Conservation (phyloP, 1,284 basidiomycete genomes). For the Moniliella sp. region DNA sequence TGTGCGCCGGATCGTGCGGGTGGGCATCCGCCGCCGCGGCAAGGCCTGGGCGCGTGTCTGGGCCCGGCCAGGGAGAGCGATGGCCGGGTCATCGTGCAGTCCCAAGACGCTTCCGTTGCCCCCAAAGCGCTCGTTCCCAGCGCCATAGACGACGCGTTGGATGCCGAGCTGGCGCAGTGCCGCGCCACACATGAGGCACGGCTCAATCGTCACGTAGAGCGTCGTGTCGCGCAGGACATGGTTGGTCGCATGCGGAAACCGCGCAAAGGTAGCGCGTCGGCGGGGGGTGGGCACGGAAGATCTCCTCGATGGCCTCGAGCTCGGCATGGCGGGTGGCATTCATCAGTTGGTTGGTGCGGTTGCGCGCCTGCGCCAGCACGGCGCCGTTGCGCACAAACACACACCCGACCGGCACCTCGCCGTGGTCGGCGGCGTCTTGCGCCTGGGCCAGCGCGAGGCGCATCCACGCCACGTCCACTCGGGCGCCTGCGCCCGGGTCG, state of each 20-base stretch:
- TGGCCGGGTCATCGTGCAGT: constrained; percentile 50
- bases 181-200: constrained; percentile 95
- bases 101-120: constrained; percentile 85
- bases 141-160: constrained; percentile 72
- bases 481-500: too few relatives aligned
- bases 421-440: constrained; percentile 53
- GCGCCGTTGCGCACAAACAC: constrained; percentile 61
- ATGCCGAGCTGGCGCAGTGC: constrained; percentile 84
- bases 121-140: constrained; percentile 85
- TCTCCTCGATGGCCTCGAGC: constrained; percentile 79
- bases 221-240: constrained; percentile 51
- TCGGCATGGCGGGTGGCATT: constrained; percentile 84
- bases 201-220: constrained; percentile 93
- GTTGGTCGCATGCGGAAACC: constrained; percentile 15
- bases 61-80: constrained; percentile 2
- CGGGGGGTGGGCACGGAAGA: constrained; percentile 41
- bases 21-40: too few relatives aligned
- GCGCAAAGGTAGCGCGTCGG: constrained; percentile 20
- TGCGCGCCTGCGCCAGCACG: constrained; percentile 64
- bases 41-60: too few relatives aligned
- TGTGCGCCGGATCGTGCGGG: constrained; percentile 12
- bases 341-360: constrained; percentile 62
- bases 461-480: too few relatives aligned
- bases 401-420: constrained; percentile 89
- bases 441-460: constrained; percentile 27